phyloP scores from a whole-genome alignment of 441 rosid species.

The Adansonia rubrostipa region DNA sequence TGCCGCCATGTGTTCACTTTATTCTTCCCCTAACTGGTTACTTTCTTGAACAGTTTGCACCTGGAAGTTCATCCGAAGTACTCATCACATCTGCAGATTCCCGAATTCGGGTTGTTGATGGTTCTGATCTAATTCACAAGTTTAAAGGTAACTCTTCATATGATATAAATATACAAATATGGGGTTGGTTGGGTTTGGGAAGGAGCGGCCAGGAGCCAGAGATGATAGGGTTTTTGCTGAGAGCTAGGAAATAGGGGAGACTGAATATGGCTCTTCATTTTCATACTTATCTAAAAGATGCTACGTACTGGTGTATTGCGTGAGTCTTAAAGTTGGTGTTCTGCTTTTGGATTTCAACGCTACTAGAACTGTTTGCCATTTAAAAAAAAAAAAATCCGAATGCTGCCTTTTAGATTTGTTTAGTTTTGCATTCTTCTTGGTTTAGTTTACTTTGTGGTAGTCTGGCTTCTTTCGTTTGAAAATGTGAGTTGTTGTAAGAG shows the following conservation, averaged over 20 bases:
- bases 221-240: no score
- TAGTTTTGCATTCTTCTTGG: no score
- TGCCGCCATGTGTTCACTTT: constrained; percentile 26
- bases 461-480: background rate
- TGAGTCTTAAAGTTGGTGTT: background rate
- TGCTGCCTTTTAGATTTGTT: no score
- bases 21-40: constrained; percentile 33
- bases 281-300: background rate
- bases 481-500: no score
- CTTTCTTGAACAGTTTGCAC: constrained; percentile 70
- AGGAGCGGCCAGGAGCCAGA: no score
- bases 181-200: no score
- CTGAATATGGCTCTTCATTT: background rate
- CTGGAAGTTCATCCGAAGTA: constrained; percentile 82
- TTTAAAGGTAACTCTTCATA: constrained; percentile 65
- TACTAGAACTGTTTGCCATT: background rate
- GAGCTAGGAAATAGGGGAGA: background rate
- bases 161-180: background rate
- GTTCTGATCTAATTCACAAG: constrained; percentile 85
- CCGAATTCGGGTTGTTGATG: constrained; percentile 82
- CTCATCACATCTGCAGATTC: constrained; percentile 96
- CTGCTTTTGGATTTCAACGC: background rate
- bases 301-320: constrained; percentile 2
- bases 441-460: no score
- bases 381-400: no score